Percentiles rank a stretch among this genome's conserved stretches.
Evolutionary conservation across 305 asterid genomes (phyloP).

Genomic region (Striga hermonthica): DNA sequence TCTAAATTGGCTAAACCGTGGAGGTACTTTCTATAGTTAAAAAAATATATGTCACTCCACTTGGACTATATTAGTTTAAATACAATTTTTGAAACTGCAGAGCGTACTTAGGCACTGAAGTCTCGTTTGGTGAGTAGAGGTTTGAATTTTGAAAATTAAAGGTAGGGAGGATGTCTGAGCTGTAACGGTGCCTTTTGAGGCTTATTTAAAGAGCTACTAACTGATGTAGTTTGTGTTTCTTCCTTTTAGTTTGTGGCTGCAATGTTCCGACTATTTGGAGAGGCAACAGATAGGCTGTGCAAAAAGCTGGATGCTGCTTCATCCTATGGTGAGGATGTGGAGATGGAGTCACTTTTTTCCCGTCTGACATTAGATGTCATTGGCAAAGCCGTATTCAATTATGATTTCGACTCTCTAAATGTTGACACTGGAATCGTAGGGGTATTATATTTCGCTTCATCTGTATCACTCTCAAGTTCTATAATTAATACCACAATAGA

Average conservation of each 20-base stretch:
- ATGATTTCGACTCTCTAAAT: slow-evolving; percentile 87
- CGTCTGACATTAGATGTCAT: slow-evolving; percentile 91
- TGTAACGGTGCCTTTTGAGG: too few species aligned
- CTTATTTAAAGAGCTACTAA: not conserved
- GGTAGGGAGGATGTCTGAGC: too few species aligned
- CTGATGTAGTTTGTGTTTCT: slow-evolving; percentile 26
- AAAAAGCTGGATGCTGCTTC: slow-evolving; percentile 84
- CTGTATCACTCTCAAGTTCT: slow-evolving; percentile 22
- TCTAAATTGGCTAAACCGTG: not conserved
- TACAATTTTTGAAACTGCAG: not conserved
- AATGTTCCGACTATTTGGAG: slow-evolving; percentile 84
- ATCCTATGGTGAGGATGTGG: slow-evolving; percentile 88
- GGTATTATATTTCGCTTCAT: slow-evolving; percentile 44
- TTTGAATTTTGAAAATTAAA: too few species aligned
- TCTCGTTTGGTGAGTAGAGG: too few species aligned
- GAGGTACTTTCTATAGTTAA: not conserved
- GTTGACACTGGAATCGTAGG: slow-evolving; percentile 87
- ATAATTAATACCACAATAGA: slow-evolving; percentile 18
- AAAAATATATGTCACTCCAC: not conserved
- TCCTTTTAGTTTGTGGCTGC: slow-evolving; percentile 79
- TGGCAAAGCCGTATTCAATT: slow-evolving; percentile 97
- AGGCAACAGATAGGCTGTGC: slow-evolving; percentile 87
- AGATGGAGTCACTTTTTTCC: slow-evolving; percentile 98
- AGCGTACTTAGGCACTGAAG: not conserved
- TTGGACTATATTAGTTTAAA: not conserved